Evolutionary conservation across 202 grass and related monocot genomes (phyloP), one percentile per base, ranked within the genome.

Genomic region (Alloteropsis angusta): DNA sequence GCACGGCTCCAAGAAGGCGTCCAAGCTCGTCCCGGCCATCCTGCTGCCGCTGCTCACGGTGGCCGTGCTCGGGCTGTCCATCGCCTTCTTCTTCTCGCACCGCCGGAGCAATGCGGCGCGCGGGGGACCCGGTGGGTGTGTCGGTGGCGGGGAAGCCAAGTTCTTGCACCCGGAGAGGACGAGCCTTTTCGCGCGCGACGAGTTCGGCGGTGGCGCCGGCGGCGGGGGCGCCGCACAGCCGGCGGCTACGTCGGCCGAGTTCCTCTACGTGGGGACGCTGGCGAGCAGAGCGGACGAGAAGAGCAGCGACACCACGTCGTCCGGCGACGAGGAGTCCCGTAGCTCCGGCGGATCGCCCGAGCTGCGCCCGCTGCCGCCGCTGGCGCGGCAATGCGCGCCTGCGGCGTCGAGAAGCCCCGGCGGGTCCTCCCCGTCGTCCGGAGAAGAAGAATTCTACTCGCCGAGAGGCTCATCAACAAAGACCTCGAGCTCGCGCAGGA

Each of bases 361-460:
- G 83, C 90, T 98, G 52, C 92, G 88, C 9, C 96, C 96, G 1
- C 78, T 98, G 22, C 96, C 92, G 3, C 92, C 92, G n/a, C 92
- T 98, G 13, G 77, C 85, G 10, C 80, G 92, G 50, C 96, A 90
- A 73, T 83, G 78, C 66, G 75, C 69, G 49, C 82, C 83, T 22
- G 50, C 48, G 59, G 62, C 86, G 48, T 18, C 74, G 9, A 82
- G 84, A 35, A 75, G 83, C 45, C 36, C 56, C 18, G 77, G 75
- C 28, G 85, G 74, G 25, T 65, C 67, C 15, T 83, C 80, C 6
- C 77, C 80, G 39, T 91, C 87, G 30, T 95, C 96, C 4, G 86
- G 85, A 2, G 87, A 89, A 2, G 94, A 94, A 28, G 95, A 89
- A 45, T 98, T 87, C 90, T 95, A 89, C 85, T 98, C 96, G 15